Percentiles rank a stretch among this genome's conserved stretches.
Evolutionary conservation across 441 rosid genomes (phyloP).

Genomic region (Metrosideros polymorpha): DNA sequence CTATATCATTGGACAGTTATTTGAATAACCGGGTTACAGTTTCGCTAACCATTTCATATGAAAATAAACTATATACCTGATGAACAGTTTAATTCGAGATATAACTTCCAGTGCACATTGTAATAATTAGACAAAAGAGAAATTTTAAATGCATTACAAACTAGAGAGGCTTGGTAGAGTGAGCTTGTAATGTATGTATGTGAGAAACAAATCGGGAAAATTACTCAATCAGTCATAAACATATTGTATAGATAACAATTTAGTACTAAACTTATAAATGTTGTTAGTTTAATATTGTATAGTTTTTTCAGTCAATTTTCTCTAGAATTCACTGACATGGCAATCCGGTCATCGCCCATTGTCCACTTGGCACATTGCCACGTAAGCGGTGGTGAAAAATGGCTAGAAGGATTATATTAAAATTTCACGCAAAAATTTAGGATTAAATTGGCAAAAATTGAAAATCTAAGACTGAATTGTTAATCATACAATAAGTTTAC

Average conservation of each 20-base stretch:
- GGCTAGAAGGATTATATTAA: not conserved
- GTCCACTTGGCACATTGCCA: not conserved
- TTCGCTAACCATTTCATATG: not conserved
- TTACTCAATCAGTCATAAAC: not conserved
- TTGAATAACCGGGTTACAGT: not conserved
- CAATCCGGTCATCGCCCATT: not conserved
- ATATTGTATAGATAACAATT: not conserved
- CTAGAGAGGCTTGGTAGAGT: not conserved
- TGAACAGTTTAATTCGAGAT: not conserved
- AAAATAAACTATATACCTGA: not conserved
- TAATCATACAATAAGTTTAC: not conserved
- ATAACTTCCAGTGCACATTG: not conserved
- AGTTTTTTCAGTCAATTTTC: not conserved
- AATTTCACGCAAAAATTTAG: not conserved
- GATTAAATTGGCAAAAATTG: not conserved
- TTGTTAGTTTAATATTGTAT: not conserved
- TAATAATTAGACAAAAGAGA: not conserved
- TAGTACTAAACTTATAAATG: not conserved
- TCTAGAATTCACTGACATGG: accelerated
- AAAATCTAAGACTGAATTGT: not conserved
- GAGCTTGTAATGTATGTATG: not conserved
- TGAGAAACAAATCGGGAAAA: not conserved
- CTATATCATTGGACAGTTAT: not conserved
- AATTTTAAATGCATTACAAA: not conserved
- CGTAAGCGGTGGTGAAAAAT: not conserved